Conservation (phyloP, 192 early-diverging fungal species). For the Dissophora ornata region DNA sequence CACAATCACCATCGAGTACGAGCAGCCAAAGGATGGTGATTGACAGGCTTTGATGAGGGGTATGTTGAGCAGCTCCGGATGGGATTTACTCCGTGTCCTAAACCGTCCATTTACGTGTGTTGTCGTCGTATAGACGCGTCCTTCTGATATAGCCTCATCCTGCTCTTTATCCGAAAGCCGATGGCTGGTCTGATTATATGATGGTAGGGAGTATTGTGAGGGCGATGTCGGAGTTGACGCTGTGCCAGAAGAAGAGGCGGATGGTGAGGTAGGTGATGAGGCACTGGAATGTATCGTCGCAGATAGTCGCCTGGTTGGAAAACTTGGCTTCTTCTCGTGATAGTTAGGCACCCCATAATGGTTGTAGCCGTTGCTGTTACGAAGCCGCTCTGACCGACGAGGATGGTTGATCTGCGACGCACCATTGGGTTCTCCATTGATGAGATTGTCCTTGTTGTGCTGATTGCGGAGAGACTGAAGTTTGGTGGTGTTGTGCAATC, state of each 20-base stretch:
- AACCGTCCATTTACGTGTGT: conserved; percentile 18
- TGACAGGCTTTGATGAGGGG: conserved; percentile 27
- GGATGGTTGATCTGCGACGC: background rate
- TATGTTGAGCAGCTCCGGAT: conserved; percentile 39
- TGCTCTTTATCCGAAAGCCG: conserved; percentile 12
- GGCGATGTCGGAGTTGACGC: conserved; percentile 34
- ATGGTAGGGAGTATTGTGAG: conserved; percentile 41
- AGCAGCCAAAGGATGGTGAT: conserved; percentile 43
- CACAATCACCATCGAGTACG: conserved; percentile 34
- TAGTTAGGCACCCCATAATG: background rate
- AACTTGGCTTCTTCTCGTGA: conserved; percentile 2
- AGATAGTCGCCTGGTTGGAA: conserved; percentile 33
- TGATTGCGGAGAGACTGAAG: conserved; percentile 11
- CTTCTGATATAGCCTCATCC: background rate
- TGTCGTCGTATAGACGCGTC: conserved; percentile 2
- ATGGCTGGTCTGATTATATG: conserved; percentile 24
- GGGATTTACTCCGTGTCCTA: conserved; percentile 49
- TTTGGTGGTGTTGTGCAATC: background rate
- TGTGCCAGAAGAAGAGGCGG: background rate
- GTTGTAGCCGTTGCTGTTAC: conserved; percentile 32
- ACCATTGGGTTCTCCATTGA: background rate
- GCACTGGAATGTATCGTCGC: conserved; percentile 26
- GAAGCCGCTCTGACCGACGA: conserved; percentile 29
- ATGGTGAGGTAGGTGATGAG: conserved; percentile 11
- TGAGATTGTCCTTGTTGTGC: background rate